Conservation (phyloP, 495 filamentous ascomycete species). For the Penicillium atrosanguineum region DNA sequence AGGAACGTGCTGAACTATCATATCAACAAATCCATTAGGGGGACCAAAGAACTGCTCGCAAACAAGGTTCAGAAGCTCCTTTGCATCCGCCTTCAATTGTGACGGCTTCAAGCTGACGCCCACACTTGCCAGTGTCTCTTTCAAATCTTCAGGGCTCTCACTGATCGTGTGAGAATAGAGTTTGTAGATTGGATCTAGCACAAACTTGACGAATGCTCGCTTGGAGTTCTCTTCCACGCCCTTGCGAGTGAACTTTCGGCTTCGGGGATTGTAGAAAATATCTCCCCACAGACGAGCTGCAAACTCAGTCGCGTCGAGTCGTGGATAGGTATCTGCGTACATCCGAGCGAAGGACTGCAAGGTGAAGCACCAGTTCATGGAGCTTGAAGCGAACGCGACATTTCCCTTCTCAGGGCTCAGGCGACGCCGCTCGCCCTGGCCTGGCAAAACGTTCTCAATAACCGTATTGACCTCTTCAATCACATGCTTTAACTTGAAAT, state of each 20-base stretch:
- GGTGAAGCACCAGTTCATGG: constrained; percentile 96
- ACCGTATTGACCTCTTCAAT: constrained; percentile 96
- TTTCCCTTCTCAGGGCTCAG: constrained; percentile 96
- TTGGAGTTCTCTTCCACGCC: constrained; percentile 75
- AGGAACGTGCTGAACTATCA: constrained; percentile 87
- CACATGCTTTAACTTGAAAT: constrained; percentile 97
- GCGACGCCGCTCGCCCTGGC: constrained; percentile 73
- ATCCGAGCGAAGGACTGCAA: constrained; percentile 90
- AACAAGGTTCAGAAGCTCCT: constrained; percentile 81
- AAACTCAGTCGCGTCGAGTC: constrained; percentile 77
- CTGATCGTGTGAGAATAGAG: constrained; percentile 94
- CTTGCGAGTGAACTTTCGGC: constrained; percentile 87
- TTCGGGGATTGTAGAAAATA: constrained; percentile 90
- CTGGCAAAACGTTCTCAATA: constrained; percentile 85
- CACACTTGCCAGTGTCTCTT: constrained; percentile 72
- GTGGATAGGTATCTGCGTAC: constrained; percentile 87
- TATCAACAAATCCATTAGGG: constrained; percentile 89
- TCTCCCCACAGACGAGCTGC: constrained; percentile 87
- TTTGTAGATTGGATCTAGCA: constrained; percentile 97
- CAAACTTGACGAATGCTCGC: constrained; percentile 89
- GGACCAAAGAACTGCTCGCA: constrained; percentile 95
- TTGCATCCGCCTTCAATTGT: constrained; percentile 85
- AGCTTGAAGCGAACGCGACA: constrained; percentile 88
- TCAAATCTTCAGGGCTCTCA: constrained; percentile 83
- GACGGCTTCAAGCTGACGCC: constrained; percentile 87